Conservation (phyloP, 192 early-diverging fungal genomes). For the Chytriomyces sp. region DNA sequence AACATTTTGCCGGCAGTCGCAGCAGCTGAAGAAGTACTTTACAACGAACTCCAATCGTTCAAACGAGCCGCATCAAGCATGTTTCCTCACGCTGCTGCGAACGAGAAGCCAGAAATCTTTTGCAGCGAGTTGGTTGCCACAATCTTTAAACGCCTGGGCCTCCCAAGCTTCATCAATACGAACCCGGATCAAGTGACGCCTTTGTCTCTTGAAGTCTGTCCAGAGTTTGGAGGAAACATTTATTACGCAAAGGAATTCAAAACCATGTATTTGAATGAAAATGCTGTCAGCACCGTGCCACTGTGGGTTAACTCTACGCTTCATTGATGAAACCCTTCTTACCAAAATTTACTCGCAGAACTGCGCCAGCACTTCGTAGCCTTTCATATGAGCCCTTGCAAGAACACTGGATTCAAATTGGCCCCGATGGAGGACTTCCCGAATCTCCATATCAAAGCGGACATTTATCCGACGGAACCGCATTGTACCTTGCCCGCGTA, state of each 20-base stretch:
- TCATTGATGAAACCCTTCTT: background rate
- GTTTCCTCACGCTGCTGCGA: background rate
- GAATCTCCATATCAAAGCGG: background rate
- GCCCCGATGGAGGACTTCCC: background rate
- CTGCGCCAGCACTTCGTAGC: background rate
- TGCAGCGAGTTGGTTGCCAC: slow-evolving; percentile 43
- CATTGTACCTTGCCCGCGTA: slow-evolving; percentile 8
- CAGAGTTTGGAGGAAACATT: slow-evolving; percentile 18
- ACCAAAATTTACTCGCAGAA: background rate
- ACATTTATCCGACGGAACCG: background rate
- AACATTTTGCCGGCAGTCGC: slow-evolving; percentile 2
- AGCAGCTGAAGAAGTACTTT: background rate
- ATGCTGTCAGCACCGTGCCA: background rate
- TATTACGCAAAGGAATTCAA: slow-evolving; percentile 14
- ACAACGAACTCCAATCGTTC: background rate
- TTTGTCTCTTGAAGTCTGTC: slow-evolving; percentile 24
- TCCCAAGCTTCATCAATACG: slow-evolving; percentile 27
- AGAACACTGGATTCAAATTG: background rate
- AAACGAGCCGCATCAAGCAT: background rate
- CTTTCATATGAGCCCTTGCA: background rate
- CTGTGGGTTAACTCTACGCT: background rate
- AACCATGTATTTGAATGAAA: too few relatives aligned
- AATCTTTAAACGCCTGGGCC: slow-evolving; percentile 21
- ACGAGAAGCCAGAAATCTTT: slow-evolving; percentile 26
- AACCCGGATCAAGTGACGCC: slow-evolving; percentile 12